Conservation (phyloP, 169 alveolate genomes). For the Plasmodium yoelii region DNA sequence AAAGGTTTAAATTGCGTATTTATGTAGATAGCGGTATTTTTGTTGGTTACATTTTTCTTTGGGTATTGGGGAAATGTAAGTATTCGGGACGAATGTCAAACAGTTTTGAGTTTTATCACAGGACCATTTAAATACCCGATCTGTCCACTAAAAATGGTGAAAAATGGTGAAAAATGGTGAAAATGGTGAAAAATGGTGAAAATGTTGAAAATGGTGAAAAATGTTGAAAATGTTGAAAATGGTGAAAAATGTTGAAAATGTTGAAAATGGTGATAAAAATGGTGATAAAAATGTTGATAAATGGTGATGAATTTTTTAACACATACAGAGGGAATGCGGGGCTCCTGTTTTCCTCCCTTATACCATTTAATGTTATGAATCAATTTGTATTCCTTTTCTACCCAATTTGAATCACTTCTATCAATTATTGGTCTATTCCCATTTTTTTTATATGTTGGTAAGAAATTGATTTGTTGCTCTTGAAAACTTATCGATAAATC, state of each 20-base stretch:
- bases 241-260: too few species aligned
- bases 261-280: too few species aligned
- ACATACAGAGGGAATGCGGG: slow-evolving; percentile 86
- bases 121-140: slow-evolving; percentile 86
- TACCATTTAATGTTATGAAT: slow-evolving; percentile 87
- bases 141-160: slow-evolving; percentile 85
- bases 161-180: too few species aligned
- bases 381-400: slow-evolving; percentile 83
- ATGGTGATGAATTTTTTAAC: too few species aligned
- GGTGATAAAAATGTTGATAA: too few species aligned
- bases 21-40: background rate
- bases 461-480: slow-evolving; percentile 84
- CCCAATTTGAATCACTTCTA: slow-evolving; percentile 81
- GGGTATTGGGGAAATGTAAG: slow-evolving; percentile 80
- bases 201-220: too few species aligned
- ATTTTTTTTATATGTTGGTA: slow-evolving; percentile 89
- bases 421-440: slow-evolving; percentile 86
- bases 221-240: too few species aligned
- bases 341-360: slow-evolving; percentile 83
- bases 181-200: too few species aligned
- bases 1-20: too few species aligned
- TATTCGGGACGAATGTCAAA: slow-evolving; percentile 78
- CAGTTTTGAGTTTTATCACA: slow-evolving; percentile 78
- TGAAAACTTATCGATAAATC: slow-evolving; percentile 80
- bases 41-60: slow-evolving; percentile 52